phyloP scores from a whole-genome alignment of 306 rosid genomes.

The Begonia fuchsioides region DNA sequence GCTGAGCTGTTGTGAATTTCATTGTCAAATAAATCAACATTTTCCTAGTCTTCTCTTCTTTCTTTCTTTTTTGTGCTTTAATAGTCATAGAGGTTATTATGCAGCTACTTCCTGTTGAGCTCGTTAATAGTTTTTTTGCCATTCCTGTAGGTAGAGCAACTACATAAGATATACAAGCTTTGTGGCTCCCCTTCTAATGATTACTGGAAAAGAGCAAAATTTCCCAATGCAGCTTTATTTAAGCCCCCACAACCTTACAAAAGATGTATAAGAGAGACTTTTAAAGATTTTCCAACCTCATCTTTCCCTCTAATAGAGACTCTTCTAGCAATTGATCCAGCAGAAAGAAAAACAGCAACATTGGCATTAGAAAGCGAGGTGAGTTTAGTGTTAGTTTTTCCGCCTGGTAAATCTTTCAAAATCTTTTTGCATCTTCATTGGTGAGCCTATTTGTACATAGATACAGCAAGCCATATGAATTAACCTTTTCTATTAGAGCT shows the following conservation, averaged over 20 bases:
- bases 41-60: too few relatives aligned
- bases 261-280: conserved; percentile 50
- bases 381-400: conserved; percentile 12
- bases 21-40: too few relatives aligned
- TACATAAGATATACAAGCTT: conserved; percentile 65
- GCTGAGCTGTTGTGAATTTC: too few relatives aligned
- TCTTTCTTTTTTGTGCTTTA: too few relatives aligned
- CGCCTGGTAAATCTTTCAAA: conserved; percentile 7
- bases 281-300: conserved; percentile 50
- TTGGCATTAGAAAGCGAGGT: conserved; percentile 54
- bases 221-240: conserved; percentile 62
- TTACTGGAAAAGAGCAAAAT: conserved; percentile 52
- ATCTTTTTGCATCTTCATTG: conserved; percentile 10
- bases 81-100: neutral
- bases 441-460: conserved; percentile 2
- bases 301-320: conserved; percentile 47
- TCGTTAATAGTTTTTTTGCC: conserved; percentile 7
- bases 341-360: conserved; percentile 48
- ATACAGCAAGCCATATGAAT: too few relatives aligned
- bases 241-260: conserved; percentile 57
- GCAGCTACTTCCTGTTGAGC: neutral
- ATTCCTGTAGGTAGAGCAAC: conserved; percentile 50
- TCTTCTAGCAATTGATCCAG: conserved; percentile 68
- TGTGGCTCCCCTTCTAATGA: conserved; percentile 76
- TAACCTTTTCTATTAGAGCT: too few relatives aligned